Base-by-base conservation (phyloP, 2,329 filamentous ascomycete genomes). In the Colletotrichum horii region DNA sequence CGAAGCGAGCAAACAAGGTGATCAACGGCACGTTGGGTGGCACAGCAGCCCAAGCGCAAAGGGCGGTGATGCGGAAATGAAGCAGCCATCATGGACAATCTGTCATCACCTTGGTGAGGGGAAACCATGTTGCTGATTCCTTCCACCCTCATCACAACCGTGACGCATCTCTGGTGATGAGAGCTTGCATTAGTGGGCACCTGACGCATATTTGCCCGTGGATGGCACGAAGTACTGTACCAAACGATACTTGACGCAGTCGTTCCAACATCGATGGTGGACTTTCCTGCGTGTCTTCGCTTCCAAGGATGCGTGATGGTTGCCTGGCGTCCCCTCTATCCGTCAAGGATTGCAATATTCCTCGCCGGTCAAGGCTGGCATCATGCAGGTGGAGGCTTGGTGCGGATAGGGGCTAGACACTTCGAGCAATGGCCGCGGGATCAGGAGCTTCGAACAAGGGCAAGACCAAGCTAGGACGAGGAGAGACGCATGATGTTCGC, bases 221-320 rank as follows among this genome's bases (percentile, higher is more conserved):
- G 69, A 73, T 74, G 70, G 73, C 48, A 32, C 26, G 22, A 75
- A 68, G 73, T 75, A 75, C 73, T 75, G 64, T 75, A 75, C 73
- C 52, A 73, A 73, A 73, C 71, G 73, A 64, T 61, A 75, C 73
- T 65, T 75, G 9, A 34, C 24, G n/a, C 38, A 67, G 32, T 68
- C 64, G 24, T 62, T 28, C 48, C 61, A 30, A 28, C 28, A 16
- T 36, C 15, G 56, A 62, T 64, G 72, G 38, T 52, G 70, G 26
- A 30, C 36, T 26, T 15, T 61, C 38, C 6, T 61, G 34, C 48
- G 15, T 55, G n/a, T 24, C 67, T n/a, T 48, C 32, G 30, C 62
- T 16, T 32, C 38, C 56, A 34, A 36, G 38, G 67, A 48, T 58
- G 55, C 58, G 38, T 43, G 69, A 38, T 24, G 22, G 60, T 38